Evolutionary conservation across 495 filamentous ascomycete genomes (phyloP).

Genomic region (Trichoderma reesei): DNA sequence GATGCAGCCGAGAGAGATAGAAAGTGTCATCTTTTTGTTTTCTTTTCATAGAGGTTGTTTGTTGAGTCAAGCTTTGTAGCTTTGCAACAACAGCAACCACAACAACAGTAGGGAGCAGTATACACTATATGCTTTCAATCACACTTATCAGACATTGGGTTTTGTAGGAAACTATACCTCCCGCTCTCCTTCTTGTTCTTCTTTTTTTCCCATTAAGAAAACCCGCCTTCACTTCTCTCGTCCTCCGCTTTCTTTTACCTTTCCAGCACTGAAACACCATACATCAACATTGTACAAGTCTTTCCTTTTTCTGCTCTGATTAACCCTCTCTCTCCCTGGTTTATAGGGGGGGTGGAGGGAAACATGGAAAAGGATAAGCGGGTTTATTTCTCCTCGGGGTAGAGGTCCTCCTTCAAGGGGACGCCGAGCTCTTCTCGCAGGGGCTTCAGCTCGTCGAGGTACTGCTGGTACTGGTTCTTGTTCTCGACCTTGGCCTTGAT

Average conservation of each 20-base stretch:
- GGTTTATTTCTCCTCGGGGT: constrained; percentile 61
- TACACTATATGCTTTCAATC: constrained; percentile 4
- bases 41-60: not conserved
- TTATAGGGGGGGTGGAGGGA: no score
- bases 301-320: constrained; percentile 7
- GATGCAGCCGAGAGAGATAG: not conserved
- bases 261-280: not conserved
- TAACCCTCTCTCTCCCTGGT: no score
- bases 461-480: constrained; percentile 93
- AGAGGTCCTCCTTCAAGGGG: constrained; percentile 85
- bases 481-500: constrained; percentile 99
- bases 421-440: constrained; percentile 92
- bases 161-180: no score
- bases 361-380: no score
- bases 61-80: no score
- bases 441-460: constrained; percentile 84
- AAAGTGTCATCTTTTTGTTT: not conserved
- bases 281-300: not conserved
- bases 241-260: constrained; percentile 4
- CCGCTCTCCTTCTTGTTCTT: no score
- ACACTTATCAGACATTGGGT: not conserved
- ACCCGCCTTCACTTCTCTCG: not conserved
- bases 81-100: no score
- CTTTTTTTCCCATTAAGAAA: no score
- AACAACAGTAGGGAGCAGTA: constrained; percentile 5